A percentile compares a stretch with the other conserved stretches of the same genome.
Evolutionary conservation across 2,329 filamentous ascomycete species (phyloP).

Genomic region (Hymenoscyphus linearis): DNA sequence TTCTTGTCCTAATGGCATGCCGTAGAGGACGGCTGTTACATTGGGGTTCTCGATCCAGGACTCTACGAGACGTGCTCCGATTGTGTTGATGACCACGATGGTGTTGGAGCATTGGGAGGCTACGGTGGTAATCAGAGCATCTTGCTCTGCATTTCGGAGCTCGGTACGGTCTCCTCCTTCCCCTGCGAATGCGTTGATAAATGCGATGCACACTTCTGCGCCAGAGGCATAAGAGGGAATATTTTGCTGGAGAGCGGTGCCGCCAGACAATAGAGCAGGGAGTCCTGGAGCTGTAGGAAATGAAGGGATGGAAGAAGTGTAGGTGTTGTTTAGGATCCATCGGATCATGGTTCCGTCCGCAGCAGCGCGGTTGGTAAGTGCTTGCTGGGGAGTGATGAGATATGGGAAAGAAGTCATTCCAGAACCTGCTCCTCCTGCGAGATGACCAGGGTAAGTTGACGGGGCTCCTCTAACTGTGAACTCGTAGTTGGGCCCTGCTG

Average conservation of each 20-base stretch:
- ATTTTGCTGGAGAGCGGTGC: constrained; percentile 33
- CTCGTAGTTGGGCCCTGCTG: constrained; percentile 15
- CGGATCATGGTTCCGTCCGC: constrained; percentile 52
- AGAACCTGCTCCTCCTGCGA: constrained; percentile 33
- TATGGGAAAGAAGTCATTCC: constrained; percentile 62
- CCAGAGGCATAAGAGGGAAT: constrained; percentile 55
- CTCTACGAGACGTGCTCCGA: constrained; percentile 65
- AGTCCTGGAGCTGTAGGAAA: background rate
- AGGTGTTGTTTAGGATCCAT: constrained; percentile 40
- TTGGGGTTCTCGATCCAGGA: constrained; percentile 70
- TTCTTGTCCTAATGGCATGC: constrained; percentile 74
- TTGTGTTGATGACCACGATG: constrained; percentile 61
- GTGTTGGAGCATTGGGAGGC: constrained; percentile 49
- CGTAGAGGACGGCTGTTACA: constrained; percentile 76
- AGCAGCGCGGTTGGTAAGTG: constrained; percentile 56
- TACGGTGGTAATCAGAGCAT: constrained; percentile 39
- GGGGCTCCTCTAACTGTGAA: constrained; percentile 8
- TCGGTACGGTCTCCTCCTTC: constrained; percentile 62
- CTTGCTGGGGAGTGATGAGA: constrained; percentile 67
- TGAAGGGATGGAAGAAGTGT: background rate
- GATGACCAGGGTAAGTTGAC: constrained; percentile 11
- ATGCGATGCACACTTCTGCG: constrained; percentile 49
- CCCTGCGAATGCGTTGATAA: constrained; percentile 62
- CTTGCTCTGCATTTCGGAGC: constrained; percentile 40
- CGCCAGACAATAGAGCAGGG: background rate